A percentile compares a stretch with the other conserved stretches of the same genome.
These are phyloP conservation scores for Pharus latifolius DNA, from an alignment of 176 grass and related monocot species.

Conservation along the genomic window DNA sequence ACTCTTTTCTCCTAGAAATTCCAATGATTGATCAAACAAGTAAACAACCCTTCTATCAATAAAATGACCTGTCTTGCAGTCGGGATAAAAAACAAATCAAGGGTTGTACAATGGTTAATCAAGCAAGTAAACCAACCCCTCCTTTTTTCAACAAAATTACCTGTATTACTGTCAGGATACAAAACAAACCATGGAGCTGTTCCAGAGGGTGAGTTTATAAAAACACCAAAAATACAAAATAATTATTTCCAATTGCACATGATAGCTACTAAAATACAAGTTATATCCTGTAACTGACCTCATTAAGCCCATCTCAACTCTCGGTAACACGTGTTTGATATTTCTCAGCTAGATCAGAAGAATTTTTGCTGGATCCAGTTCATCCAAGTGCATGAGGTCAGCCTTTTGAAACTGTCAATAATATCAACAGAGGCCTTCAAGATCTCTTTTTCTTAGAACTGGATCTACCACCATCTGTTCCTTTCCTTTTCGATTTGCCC, in stretches of 20 bases:
- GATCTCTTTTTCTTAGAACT: constrained; percentile 58
- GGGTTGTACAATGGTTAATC: too few species aligned
- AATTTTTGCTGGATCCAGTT: neutral
- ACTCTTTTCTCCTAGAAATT: too few species aligned
- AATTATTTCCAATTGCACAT: too few species aligned
- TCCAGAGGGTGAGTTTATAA: neutral
- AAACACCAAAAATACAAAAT: too few species aligned
- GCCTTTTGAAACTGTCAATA: neutral
- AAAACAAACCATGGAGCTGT: neutral
- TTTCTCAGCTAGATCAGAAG: neutral
- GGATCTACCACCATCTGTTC: constrained; percentile 43
- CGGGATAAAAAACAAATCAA: neutral
- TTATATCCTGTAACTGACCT: neutral
- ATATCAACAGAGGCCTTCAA: neutral
- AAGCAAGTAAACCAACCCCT: neutral
- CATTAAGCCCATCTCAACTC: neutral
- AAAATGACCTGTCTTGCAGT: neutral
- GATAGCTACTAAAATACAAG: neutral
- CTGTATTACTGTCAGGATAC: neutral
- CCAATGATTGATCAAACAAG: neutral
- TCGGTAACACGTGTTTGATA: neutral
- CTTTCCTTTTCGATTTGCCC: constrained; percentile 62
- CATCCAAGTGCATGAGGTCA: neutral
- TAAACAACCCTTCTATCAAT: neutral
- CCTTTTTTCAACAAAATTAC: neutral